Conservation (phyloP, 805 yeast genomes). For the Cyberlindnera misumaiensis region DNA sequence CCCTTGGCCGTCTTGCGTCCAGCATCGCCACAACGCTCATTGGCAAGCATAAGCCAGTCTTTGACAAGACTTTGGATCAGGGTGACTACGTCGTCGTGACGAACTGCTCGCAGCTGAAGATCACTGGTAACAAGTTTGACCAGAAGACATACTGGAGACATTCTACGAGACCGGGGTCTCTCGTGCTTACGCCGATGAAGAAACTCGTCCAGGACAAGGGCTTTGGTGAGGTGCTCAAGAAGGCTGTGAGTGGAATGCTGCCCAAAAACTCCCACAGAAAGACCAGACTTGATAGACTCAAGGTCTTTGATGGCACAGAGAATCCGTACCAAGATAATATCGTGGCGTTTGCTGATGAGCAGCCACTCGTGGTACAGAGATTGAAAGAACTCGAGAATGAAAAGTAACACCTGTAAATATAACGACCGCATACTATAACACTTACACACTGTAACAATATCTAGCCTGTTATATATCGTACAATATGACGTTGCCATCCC, state of each 20-base stretch:
- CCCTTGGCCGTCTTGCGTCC: constrained; percentile 89
- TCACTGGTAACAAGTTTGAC: constrained; percentile 80
- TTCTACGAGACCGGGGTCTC: constrained; percentile 82
- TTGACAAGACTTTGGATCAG: constrained; percentile 68
- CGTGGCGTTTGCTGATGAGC: constrained; percentile 80
- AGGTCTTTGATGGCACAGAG: constrained; percentile 80
- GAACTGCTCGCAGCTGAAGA: constrained; percentile 72
- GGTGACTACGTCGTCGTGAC: constrained; percentile 98
- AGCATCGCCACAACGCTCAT: constrained; percentile 80
- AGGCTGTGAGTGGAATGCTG: constrained; percentile 94
- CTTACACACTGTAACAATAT: not conserved
- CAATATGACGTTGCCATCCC: not conserved
- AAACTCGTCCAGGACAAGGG: constrained; percentile 73
- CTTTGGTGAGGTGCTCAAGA: constrained; percentile 72
- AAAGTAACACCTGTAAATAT: not conserved
- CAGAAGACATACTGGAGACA: constrained; percentile 87
- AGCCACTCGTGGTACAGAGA: constrained; percentile 40
- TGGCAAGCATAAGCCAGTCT: constrained; percentile 97
- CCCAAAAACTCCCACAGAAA: constrained; percentile 86
- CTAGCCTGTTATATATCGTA: not conserved
- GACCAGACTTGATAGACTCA: constrained; percentile 73
- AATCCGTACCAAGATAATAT: constrained; percentile 83
- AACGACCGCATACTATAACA: not conserved
- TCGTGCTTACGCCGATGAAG: constrained; percentile 77
- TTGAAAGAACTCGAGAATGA: constrained; percentile 20